These are phyloP conservation scores for Erythrophleum fordii DNA, from an alignment of 306 rosid species.

Conservation along the genomic window DNA sequence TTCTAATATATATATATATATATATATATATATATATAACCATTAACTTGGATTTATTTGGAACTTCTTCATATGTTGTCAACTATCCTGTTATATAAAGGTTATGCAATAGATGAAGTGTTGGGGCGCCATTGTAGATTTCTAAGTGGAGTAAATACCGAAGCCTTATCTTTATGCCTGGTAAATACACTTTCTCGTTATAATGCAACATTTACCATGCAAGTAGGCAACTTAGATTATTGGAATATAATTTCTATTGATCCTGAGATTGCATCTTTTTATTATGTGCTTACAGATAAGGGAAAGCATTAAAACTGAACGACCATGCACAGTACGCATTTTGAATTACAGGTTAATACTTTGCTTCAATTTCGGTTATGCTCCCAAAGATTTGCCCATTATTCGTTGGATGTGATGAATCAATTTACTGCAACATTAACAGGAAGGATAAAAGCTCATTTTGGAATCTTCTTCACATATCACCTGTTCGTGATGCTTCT, in stretches of 20 bases:
- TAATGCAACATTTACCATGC: constrained; percentile 13
- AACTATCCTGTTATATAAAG: constrained; percentile 45
- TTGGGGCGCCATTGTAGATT: constrained; percentile 85
- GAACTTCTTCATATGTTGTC: constrained; percentile 8
- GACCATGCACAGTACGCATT: constrained; percentile 83
- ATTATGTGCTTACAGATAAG: constrained; percentile 63
- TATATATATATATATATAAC: too few relatives aligned
- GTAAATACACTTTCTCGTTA: constrained; percentile 44
- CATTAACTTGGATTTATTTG: background rate
- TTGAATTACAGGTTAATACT: constrained; percentile 92
- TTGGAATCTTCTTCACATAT: constrained; percentile 87
- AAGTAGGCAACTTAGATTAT: constrained; percentile 32
- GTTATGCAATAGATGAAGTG: constrained; percentile 80
- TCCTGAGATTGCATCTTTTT: constrained; percentile 23
- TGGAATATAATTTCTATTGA: constrained; percentile 12
- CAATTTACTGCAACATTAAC: constrained; percentile 31
- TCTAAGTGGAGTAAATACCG: constrained; percentile 72
- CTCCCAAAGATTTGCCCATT: constrained; percentile 33
- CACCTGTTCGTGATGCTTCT: constrained; percentile 83
- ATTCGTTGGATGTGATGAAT: constrained; percentile 37
- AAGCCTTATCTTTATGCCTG: constrained; percentile 56
- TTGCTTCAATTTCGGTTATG: constrained; percentile 33
- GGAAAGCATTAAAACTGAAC: constrained; percentile 67
- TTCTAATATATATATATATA: too few relatives aligned
- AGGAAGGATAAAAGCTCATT: constrained; percentile 90